phyloP scores from a whole-genome alignment of 1,284 basidiomycete genomes.

The Ceratobasidium sp. region DNA sequence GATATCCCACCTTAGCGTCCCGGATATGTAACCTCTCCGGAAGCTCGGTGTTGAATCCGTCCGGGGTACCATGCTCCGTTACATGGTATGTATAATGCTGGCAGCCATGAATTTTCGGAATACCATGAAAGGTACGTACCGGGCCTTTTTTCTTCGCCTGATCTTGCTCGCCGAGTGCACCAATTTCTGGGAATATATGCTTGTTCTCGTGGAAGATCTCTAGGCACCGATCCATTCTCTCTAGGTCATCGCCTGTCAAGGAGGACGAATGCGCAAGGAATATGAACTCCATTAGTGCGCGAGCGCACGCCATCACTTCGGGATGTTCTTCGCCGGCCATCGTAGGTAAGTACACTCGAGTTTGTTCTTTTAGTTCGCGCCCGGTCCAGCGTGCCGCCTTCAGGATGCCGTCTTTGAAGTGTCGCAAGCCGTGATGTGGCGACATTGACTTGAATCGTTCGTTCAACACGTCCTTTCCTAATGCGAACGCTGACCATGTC shows the following conservation, averaged over 20 bases:
- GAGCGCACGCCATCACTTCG: constrained; percentile 47
- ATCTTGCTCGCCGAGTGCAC: constrained; percentile 48
- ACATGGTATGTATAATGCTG: constrained; percentile 39
- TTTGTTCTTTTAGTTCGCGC: constrained; percentile 56
- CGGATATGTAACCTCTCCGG: constrained; percentile 46
- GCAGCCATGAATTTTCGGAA: constrained; percentile 41
- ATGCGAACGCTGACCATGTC: constrained; percentile 7
- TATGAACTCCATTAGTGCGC: constrained; percentile 58
- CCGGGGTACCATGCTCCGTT: constrained; percentile 25
- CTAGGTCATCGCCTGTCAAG: constrained; percentile 55
- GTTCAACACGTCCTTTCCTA: constrained; percentile 41
- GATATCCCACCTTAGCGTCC: constrained; percentile 41
- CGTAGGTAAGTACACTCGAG: constrained; percentile 55
- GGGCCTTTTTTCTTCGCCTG: constrained; percentile 52
- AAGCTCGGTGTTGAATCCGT: constrained; percentile 45
- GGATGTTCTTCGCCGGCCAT: constrained; percentile 48
- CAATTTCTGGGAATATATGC: constrained; percentile 55
- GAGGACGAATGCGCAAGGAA: constrained; percentile 46
- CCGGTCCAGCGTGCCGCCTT: constrained; percentile 55
- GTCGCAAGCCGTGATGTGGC: constrained; percentile 2
- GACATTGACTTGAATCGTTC: constrained; percentile 35
- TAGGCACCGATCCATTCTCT: constrained; percentile 52
- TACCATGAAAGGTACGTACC: constrained; percentile 57
- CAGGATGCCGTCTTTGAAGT: constrained; percentile 42
- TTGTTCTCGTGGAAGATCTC: constrained; percentile 56